Evolutionary conservation across 2,329 filamentous ascomycete species (phyloP), one percentile per base, ranked within the genome.

Genomic region (Nemania diffusa): DNA sequence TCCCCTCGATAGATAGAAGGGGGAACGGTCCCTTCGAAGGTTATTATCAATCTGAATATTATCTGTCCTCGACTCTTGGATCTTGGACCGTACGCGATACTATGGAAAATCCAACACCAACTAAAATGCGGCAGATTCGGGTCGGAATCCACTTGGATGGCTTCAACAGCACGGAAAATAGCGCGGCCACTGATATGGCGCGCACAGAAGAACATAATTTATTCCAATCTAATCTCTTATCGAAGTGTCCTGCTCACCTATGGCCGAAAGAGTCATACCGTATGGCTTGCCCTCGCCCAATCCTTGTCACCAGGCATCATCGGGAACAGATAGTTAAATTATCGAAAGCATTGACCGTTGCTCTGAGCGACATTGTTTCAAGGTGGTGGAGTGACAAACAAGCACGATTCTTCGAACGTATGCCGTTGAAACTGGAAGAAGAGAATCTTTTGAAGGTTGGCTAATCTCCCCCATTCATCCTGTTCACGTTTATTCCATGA

Each of bases 371-470:
- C 53, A 79, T 82, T 61, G 78, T 82, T 13, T 64, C 73, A 34
- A 74, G 80, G 3, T 82, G 81, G 81, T 82, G 79, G 79, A 69
- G 56, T 2, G 79, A 81, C 27, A 3, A 20, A 5, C 69, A 75
- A 0, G 78, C 79, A 0, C 37, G 62, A 0, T 76, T 80, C 52
- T 74, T 76, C 0, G 61, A 70, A 50, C 74, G 78, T 2, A 81
- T 81, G 79, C 79, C 79, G 0, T 51, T 81, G 0, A 75, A 76
- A 1, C 51, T 27, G 0, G 68, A 74, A 4, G 79, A 80, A 40
- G 74, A 80, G 32, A 70, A 74, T 0, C 64, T 79, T 0, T 64
- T 80, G 3, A 67, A 71, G 67, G 79, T 78, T 17, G 15, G 64
- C 63, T n/a, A 13, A 52, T 24, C 29, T 44, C n/a, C 11, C 22